phyloP scores from a whole-genome alignment of 352 stramenopile species.

The Phytopythium cucurbitacearum region DNA sequence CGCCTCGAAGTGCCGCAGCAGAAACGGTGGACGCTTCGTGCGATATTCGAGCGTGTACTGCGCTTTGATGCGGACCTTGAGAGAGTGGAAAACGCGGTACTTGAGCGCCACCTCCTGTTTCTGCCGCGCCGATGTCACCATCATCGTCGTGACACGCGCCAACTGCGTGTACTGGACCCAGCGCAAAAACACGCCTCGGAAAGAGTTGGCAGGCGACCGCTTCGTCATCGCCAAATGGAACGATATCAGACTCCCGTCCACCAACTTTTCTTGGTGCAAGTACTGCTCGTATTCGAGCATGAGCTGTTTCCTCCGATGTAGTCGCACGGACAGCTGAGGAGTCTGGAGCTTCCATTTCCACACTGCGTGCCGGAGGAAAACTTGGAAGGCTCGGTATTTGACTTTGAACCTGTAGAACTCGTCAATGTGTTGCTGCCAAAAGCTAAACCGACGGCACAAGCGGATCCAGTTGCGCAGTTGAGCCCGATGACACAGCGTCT shows the following conservation, averaged over 20 bases:
- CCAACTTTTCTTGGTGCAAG: conserved; percentile 17
- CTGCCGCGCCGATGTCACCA: conserved; percentile 17
- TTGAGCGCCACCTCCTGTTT: conserved; percentile 34
- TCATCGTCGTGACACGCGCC: conserved; percentile 14
- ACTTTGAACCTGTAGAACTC: conserved; percentile 30
- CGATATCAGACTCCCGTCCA: conserved; percentile 27
- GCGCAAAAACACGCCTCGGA: conserved; percentile 40
- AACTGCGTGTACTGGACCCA: conserved; percentile 57
- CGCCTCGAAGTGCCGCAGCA: conserved; percentile 33
- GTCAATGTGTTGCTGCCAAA: conserved; percentile 42
- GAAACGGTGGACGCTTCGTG: conserved; percentile 18
- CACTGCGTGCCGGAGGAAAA: conserved; percentile 35
- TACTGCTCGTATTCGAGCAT: conserved; percentile 40
- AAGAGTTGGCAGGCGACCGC: conserved; percentile 39
- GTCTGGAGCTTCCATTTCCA: conserved; percentile 55
- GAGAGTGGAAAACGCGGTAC: conserved; percentile 32
- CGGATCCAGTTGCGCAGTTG: conserved; percentile 64
- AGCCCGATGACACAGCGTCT: conserved; percentile 31
- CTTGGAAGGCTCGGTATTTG: conserved; percentile 40
- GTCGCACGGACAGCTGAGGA: conserved; percentile 23
- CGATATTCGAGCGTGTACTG: conserved; percentile 38
- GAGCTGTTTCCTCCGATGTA: conserved; percentile 27
- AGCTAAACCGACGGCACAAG: conserved; percentile 45
- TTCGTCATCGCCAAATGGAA: conserved; percentile 32
- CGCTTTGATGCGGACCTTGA: conserved; percentile 35